Percentiles rank a stretch among this genome's conserved stretches.
Conservation (phyloP, 2,329 filamentous ascomycete species). For the Fusarium sp. region DNA sequence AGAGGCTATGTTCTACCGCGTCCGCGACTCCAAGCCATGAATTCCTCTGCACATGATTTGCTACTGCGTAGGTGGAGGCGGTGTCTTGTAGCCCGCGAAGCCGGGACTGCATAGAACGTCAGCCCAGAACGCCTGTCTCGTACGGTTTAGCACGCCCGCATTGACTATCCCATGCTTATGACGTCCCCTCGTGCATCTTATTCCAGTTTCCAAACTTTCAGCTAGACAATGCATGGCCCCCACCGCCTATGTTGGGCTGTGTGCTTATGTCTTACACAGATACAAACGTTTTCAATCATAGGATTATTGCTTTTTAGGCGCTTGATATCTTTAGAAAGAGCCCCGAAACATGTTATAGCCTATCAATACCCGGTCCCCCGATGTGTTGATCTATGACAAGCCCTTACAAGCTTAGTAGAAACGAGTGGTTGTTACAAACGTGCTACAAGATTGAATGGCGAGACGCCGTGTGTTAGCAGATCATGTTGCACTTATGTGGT, state of each 20-base stretch:
- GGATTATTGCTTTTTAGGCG: constrained; percentile 21
- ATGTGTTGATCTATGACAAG: constrained; percentile 8
- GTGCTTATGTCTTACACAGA: neutral
- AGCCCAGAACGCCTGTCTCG: constrained; percentile 18
- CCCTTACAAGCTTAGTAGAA: neutral
- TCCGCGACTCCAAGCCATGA: constrained; percentile 28
- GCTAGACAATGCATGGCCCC: neutral
- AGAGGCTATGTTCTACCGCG: constrained; percentile 25
- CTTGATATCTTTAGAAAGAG: constrained; percentile 20
- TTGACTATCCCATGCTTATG: constrained; percentile 10
- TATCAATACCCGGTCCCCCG: constrained; percentile 15
- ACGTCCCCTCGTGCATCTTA: neutral
- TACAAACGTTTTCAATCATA: neutral
- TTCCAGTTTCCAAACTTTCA: constrained; percentile 12
- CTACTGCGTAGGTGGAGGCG: constrained; percentile 12
- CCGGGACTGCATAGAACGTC: constrained; percentile 17
- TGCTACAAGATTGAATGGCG: constrained; percentile 38
- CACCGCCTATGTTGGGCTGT: constrained; percentile 3
- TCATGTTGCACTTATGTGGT: constrained; percentile 23
- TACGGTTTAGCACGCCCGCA: neutral
- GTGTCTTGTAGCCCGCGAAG: constrained; percentile 23
- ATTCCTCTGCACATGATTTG: constrained; percentile 24
- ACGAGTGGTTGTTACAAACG: constrained; percentile 17
- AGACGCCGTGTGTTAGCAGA: constrained; percentile 21
- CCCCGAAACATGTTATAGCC: constrained; percentile 14